phyloP scores from a whole-genome alignment of 352 stramenopile genomes.

The Globisporangium spinosum region DNA sequence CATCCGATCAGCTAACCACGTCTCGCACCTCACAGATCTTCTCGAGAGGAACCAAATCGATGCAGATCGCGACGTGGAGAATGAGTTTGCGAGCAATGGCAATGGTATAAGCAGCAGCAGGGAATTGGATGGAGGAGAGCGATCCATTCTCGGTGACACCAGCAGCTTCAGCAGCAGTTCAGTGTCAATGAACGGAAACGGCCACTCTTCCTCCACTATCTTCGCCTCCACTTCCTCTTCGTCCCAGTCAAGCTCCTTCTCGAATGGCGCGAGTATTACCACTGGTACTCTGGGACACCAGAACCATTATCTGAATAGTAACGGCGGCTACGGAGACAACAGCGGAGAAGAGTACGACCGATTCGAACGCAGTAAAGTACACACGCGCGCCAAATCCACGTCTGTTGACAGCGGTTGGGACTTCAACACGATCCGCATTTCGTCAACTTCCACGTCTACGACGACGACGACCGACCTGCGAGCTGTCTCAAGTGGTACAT shows the following conservation, averaged over 20 bases:
- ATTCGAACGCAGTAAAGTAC: conserved; percentile 33
- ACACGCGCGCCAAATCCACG: conserved; percentile 34
- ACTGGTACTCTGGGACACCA: background rate
- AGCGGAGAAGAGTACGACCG: conserved; percentile 23
- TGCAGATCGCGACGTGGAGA: background rate
- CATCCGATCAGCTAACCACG: conserved; percentile 63
- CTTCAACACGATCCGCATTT: conserved; percentile 72
- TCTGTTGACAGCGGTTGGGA: conserved; percentile 66
- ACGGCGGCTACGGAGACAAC: background rate
- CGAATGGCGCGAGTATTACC: background rate
- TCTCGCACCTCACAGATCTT: conserved; percentile 70
- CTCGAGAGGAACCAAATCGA: conserved; percentile 29
- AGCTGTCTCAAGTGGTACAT: background rate
- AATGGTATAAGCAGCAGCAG: background rate
- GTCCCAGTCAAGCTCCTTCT: background rate
- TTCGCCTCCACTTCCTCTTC: background rate
- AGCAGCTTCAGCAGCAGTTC: conserved; percentile 8
- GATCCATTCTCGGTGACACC: background rate
- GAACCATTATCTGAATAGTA: background rate
- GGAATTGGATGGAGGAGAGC: background rate
- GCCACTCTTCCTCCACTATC: background rate
- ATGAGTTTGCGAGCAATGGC: conserved; percentile 5
- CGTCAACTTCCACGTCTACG: conserved; percentile 19
- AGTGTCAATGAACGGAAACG: conserved; percentile 1
- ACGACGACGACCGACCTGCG: background rate